Evolutionary conservation across 441 rosid species (phyloP).

Genomic region (Biscutella laevigata): DNA sequence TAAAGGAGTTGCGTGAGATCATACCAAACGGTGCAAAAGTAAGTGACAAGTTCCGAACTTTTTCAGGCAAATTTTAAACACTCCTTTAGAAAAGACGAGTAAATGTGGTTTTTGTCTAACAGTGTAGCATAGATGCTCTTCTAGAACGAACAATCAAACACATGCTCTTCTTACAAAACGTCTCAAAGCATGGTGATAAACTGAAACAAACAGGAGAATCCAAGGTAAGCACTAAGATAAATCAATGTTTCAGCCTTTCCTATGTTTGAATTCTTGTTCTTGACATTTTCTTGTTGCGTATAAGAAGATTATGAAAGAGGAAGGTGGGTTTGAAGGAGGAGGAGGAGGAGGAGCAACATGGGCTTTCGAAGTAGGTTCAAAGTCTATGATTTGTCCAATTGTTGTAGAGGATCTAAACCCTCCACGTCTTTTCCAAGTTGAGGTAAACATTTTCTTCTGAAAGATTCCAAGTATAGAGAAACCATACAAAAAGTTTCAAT

Average conservation of each 20-base stretch:
- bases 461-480: not conserved
- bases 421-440: conserved; percentile 85
- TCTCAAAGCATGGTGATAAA: conserved; percentile 86
- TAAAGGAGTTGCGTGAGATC: conserved; percentile 91
- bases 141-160: conserved; percentile 89
- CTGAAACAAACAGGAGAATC: conserved; percentile 72
- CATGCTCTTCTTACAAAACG: conserved; percentile 96
- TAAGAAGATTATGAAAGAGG: conserved; percentile 49
- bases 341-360: conserved; percentile 86
- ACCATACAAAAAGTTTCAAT: not conserved
- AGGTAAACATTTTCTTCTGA: conserved; percentile 42
- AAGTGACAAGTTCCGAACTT: conserved; percentile 19
- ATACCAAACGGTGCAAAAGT: conserved; percentile 92
- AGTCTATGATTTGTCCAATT: conserved; percentile 76
- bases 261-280: not conserved
- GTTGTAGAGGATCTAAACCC: conserved; percentile 80
- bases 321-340: too few relatives aligned
- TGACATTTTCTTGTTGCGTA: not conserved
- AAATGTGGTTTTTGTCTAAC: conserved; percentile 20
- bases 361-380: conserved; percentile 93
- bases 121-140: conserved; percentile 95
- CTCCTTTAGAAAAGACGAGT: not conserved
- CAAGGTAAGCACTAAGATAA: conserved; percentile 41
- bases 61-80: not conserved
- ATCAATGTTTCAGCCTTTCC: not conserved